Percentiles rank a stretch among this genome's conserved stretches.
These are phyloP conservation scores for Nemania diffusa DNA, from an alignment of 2,329 filamentous ascomycete genomes.

Conservation along the genomic window DNA sequence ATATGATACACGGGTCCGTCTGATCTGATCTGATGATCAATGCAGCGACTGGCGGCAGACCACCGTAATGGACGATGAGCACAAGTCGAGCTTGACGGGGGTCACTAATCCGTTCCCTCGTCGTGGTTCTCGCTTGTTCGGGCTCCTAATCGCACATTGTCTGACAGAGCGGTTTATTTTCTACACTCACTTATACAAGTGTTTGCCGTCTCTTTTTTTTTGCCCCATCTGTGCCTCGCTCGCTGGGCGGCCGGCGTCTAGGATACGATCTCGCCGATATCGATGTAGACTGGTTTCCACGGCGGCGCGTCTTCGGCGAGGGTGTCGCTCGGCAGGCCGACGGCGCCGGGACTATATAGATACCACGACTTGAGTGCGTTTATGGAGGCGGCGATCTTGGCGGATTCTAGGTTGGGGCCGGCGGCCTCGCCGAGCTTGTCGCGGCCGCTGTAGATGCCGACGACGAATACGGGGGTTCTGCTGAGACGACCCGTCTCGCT, in stretches of 20 bases:
- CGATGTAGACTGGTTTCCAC: slow-evolving; percentile 75
- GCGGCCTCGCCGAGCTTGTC: slow-evolving; percentile 95
- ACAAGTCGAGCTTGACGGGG: slow-evolving; percentile 5
- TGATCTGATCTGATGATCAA: slow-evolving; percentile 17
- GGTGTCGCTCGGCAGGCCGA: slow-evolving; percentile 76
- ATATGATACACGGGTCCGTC: slow-evolving; percentile 30
- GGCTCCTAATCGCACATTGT: slow-evolving; percentile 26
- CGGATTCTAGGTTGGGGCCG: slow-evolving; percentile 80
- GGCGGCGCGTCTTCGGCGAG: slow-evolving; percentile 68
- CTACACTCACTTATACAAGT: slow-evolving; percentile 21
- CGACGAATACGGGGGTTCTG: slow-evolving; percentile 88
- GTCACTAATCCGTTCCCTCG: not conserved
- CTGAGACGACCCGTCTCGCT: slow-evolving; percentile 90
- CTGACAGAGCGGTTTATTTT: slow-evolving; percentile 21
- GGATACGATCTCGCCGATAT: slow-evolving; percentile 75
- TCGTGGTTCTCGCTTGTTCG: slow-evolving; percentile 1
- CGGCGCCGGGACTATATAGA: slow-evolving; percentile 82
- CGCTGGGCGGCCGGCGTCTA: slow-evolving; percentile 14
- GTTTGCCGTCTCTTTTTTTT: slow-evolving; percentile 7
- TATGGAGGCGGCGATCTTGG: slow-evolving; percentile 81
- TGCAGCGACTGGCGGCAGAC: slow-evolving; percentile 11
- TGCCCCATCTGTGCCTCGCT: not conserved
- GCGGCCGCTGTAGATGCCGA: slow-evolving; percentile 90
- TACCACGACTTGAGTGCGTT: slow-evolving; percentile 94
- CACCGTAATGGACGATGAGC: slow-evolving; percentile 7